Evolutionary conservation across 352 stramenopile genomes (phyloP).

Genomic region (Hyaloperonospora brassicae): DNA sequence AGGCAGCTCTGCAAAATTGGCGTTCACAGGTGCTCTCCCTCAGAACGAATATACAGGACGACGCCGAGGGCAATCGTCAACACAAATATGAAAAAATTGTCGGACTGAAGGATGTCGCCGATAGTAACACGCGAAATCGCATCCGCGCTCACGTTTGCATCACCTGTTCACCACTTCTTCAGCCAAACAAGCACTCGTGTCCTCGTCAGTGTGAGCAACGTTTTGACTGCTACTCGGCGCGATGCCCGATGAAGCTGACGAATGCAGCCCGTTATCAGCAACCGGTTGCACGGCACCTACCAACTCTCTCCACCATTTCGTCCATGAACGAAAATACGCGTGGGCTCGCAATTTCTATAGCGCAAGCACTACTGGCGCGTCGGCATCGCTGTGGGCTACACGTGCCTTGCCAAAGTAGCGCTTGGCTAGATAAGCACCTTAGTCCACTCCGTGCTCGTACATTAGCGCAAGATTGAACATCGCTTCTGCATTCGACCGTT

Average conservation of each 20-base stretch:
- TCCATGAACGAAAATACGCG: slow-evolving; percentile 45
- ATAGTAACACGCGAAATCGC: slow-evolving; percentile 11
- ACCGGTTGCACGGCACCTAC: slow-evolving; percentile 39
- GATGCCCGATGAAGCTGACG: background rate
- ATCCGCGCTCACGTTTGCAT: slow-evolving; percentile 10
- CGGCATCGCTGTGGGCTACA: slow-evolving; percentile 62
- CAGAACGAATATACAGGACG: slow-evolving; percentile 69
- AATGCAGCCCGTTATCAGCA: slow-evolving; percentile 1
- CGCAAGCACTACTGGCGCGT: slow-evolving; percentile 73
- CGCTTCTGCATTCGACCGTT: slow-evolving; percentile 79
- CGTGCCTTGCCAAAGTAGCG: slow-evolving; percentile 83
- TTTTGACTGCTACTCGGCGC: background rate
- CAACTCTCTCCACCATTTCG: slow-evolving; percentile 50
- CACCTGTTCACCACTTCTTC: slow-evolving; percentile 29
- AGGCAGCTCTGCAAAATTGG: background rate
- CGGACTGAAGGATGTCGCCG: slow-evolving; percentile 39
- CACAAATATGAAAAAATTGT: slow-evolving; percentile 59
- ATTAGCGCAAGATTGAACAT: slow-evolving; percentile 89
- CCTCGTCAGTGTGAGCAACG: background rate
- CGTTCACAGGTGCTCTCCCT: slow-evolving; percentile 52
- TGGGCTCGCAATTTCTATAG: slow-evolving; percentile 75
- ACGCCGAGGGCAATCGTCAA: slow-evolving; percentile 52
- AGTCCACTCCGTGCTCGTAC: slow-evolving; percentile 77
- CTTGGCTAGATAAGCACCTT: slow-evolving; percentile 90
- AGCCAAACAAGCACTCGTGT: slow-evolving; percentile 18